Evolutionary conservation across 805 yeast genomes (phyloP), one percentile per base, ranked within the genome.

Genomic region (Saccharomycopsis sp.): DNA sequence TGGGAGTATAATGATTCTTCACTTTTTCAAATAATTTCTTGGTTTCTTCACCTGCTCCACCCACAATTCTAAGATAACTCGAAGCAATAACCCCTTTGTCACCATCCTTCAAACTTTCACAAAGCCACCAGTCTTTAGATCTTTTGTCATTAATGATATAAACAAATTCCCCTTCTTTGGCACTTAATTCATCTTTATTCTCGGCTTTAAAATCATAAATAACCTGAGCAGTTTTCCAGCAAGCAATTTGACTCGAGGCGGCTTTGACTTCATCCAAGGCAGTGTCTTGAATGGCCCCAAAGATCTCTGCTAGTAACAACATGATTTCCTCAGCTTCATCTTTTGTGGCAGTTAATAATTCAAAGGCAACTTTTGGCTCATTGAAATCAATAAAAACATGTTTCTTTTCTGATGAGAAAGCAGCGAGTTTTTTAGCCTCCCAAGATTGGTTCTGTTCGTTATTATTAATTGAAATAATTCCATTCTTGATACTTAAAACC

Each of bases 51-150:
- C 31, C 14, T 25, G 31, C 33, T 4, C 44, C 42, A 21, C 35
- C 44, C 19, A 58, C 52, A 13, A 78, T 59, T 52, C 80, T 84
- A 45, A 83, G 64, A 52, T 76, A 83, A 32, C 76, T 76, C 4
- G 94, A 73, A 3, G 98, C 98, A 34, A 92, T 81, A 33, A 89
- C 92, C 50, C 98, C 98, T 55, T 74, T 79, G 45, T 69, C 67
- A 17, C 94, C 94, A 28, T 76, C 67, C 2, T 64, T 61, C 6
- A 71, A 59, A 51, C 73, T 74, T 57, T 87, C 80, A 50, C 92
- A 89, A 72, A 85, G 71, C 96, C 96, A 88, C 98, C 98, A 92
- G 52, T 89, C 97, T 51, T 71, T 72, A 23, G 94, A 82, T 58
- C 79, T 79, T 41, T 70, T 71, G 57, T 81, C 92, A 57, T 89